These are phyloP conservation scores for Saccharomyces jurei DNA, from an alignment of 805 yeast genomes.

Conservation along the genomic window DNA sequence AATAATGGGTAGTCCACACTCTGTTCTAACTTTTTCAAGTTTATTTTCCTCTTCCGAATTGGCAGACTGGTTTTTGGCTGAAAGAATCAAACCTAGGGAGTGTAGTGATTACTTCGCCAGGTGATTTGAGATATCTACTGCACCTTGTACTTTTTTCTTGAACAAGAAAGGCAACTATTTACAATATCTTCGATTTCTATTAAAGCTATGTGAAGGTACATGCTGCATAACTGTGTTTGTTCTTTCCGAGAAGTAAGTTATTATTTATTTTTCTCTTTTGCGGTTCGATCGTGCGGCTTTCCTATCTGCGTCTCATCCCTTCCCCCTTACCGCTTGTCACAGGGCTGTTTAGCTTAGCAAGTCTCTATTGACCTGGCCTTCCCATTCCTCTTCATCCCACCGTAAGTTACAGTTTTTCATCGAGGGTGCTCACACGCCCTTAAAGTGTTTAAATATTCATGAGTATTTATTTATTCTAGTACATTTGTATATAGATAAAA, in stretches of 20 bases:
- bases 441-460: not conserved
- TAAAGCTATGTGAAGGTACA: not conserved
- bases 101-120: not conserved
- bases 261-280: conserved; percentile 1
- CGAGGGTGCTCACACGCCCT: not conserved
- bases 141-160: not conserved
- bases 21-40: not conserved
- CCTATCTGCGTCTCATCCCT: not conserved
- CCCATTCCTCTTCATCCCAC: not conserved
- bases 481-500: not conserved
- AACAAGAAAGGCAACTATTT: not conserved
- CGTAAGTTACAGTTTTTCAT: not conserved
- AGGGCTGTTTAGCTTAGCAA: not conserved
- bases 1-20: not conserved
- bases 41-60: not conserved
- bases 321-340: not conserved
- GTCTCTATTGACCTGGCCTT: not conserved
- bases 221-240: not conserved
- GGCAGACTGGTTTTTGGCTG: not conserved
- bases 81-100: not conserved
- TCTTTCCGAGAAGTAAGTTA: not conserved
- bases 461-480: not conserved
- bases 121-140: not conserved
- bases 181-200: not conserved
- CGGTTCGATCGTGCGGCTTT: not conserved